Evolutionary conservation across 257 asterid genomes (phyloP).

Genomic region (Cinchona pubescens): DNA sequence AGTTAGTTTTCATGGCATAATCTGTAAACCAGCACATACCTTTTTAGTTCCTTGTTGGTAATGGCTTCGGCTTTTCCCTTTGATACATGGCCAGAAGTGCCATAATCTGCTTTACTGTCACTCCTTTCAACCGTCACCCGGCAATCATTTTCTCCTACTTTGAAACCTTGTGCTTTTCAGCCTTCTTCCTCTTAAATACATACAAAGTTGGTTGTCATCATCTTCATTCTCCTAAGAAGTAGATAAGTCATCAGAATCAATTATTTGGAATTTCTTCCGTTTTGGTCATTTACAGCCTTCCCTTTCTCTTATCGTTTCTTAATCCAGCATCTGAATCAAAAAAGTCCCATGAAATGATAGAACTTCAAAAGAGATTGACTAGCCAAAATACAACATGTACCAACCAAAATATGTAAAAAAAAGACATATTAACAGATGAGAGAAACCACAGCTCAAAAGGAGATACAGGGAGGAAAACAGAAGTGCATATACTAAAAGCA

Average conservation of each 20-base stretch:
- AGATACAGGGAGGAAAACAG: not conserved
- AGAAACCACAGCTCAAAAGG: not conserved
- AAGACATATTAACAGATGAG: not conserved
- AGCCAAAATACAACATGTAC: not conserved
- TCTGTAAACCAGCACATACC: conserved; percentile 11
- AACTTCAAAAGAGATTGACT: conserved; percentile 7
- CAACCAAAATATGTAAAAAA: not conserved
- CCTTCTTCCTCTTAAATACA: conserved; percentile 25
- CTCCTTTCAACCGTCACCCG: conserved; percentile 23
- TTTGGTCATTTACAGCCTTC: conserved; percentile 32
- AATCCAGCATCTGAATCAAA: conserved; percentile 22
- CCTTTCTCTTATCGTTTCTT: conserved; percentile 22
- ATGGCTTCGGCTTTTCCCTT: conserved; percentile 30
- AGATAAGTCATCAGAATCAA: conserved; percentile 52
- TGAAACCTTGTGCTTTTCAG: conserved; percentile 23
- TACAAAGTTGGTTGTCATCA: conserved; percentile 43
- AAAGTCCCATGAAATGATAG: conserved; percentile 7
- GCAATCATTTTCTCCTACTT: conserved; percentile 32
- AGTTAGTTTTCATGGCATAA: not conserved
- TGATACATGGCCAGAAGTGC: conserved; percentile 19
- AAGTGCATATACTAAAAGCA: not conserved
- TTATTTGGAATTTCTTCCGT: conserved; percentile 43
- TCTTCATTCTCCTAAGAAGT: conserved; percentile 39
- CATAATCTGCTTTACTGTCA: conserved; percentile 28
- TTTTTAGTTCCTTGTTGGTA: not conserved